Evolutionary conservation across 495 filamentous ascomycete genomes (phyloP).

Genomic region (Aspergillus saccharolyticus): DNA sequence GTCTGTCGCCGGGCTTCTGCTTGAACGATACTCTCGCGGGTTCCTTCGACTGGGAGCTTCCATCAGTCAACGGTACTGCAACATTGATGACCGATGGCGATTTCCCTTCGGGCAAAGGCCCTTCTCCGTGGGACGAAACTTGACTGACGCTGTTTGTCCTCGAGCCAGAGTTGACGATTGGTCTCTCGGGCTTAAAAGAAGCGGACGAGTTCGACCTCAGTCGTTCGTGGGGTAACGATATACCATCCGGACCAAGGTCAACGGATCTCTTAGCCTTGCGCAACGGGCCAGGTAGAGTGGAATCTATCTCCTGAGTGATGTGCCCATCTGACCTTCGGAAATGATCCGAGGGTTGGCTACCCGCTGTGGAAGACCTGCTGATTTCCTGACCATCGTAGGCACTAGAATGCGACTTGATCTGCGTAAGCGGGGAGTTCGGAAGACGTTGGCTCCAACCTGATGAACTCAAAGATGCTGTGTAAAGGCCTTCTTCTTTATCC

Average conservation of each 20-base stretch:
- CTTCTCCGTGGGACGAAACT: slow-evolving; percentile 28
- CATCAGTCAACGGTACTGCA: slow-evolving; percentile 32
- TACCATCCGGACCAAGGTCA: slow-evolving; percentile 23
- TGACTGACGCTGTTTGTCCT: slow-evolving; percentile 26
- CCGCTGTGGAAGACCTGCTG: slow-evolving; percentile 17
- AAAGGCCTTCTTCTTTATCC: slow-evolving; percentile 29
- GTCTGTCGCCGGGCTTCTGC: slow-evolving; percentile 21
- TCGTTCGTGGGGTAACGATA: slow-evolving; percentile 18
- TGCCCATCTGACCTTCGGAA: slow-evolving; percentile 28
- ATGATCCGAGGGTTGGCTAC: slow-evolving; percentile 21
- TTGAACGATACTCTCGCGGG: slow-evolving; percentile 19
- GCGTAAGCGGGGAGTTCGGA: slow-evolving; percentile 33
- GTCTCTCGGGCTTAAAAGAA: slow-evolving; percentile 36
- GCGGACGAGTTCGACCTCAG: slow-evolving; percentile 30
- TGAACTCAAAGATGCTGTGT: slow-evolving; percentile 26
- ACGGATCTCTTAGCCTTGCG: slow-evolving; percentile 25
- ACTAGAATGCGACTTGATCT: slow-evolving; percentile 26
- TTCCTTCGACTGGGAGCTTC: slow-evolving; percentile 23
- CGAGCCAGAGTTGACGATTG: slow-evolving; percentile 26
- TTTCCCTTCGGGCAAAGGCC: slow-evolving; percentile 35
- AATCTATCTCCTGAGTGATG: slow-evolving; percentile 22
- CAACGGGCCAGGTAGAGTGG: slow-evolving; percentile 14
- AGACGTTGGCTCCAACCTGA: slow-evolving; percentile 29
- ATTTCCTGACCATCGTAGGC: slow-evolving; percentile 23
- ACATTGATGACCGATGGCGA: slow-evolving; percentile 37